Evolutionary conservation across 768 basidiomycete genomes (phyloP).

Genomic region (Solioccasus polychromus): DNA sequence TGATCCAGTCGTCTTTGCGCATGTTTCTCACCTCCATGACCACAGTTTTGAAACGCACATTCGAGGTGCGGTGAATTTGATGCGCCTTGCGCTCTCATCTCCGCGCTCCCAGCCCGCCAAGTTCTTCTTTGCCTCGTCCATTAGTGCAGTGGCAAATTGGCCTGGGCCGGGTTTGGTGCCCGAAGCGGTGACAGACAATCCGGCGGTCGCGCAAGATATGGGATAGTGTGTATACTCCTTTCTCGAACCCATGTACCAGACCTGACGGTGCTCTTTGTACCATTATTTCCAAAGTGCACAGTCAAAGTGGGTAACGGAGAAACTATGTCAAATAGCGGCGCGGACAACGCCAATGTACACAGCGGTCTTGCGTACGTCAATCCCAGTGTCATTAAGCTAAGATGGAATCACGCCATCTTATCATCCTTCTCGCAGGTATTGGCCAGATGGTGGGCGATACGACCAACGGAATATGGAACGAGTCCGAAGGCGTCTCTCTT

Average conservation of each 20-base stretch:
- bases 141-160: constrained; percentile 33
- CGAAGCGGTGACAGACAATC: constrained; percentile 23
- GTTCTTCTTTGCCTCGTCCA: constrained; percentile 54
- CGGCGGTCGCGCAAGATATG: constrained; percentile 31
- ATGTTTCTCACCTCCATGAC: constrained; percentile 2
- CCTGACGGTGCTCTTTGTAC: background rate
- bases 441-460: constrained; percentile 57
- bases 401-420: background rate
- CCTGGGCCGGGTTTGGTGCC: constrained; percentile 15
- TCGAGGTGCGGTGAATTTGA: constrained; percentile 47
- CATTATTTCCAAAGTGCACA: constrained; percentile 16
- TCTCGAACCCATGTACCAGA: no score
- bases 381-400: background rate
- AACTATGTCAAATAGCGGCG: constrained; percentile 44
- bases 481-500: constrained; percentile 40
- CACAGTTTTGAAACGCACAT: constrained; percentile 44
- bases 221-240: constrained; percentile 23
- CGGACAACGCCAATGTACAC: constrained; percentile 22
- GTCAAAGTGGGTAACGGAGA: constrained; percentile 55
- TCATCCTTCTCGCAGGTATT: constrained; percentile 34
- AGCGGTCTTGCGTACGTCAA: constrained; percentile 19
- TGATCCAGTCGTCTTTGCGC: background rate
- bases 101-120: constrained; percentile 29
- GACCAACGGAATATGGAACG: constrained; percentile 48
- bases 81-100: constrained; percentile 46